phyloP scores from a whole-genome alignment of 2,329 filamentous ascomycete genomes.

The Parafenestella ontariensis region DNA sequence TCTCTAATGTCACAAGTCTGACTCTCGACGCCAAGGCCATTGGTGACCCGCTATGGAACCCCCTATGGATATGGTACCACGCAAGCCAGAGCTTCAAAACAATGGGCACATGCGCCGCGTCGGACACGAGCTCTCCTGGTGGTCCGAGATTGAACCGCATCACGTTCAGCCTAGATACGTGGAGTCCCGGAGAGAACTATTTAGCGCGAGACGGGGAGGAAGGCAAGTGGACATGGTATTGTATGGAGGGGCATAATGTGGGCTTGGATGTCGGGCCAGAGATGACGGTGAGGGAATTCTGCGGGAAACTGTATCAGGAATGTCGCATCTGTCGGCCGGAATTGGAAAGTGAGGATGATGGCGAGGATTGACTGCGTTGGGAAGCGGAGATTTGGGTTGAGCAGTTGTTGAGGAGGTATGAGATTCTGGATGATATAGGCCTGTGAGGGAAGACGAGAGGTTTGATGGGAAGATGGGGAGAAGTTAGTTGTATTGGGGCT shows the following conservation, averaged over 20 bases:
- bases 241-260: constrained; percentile 36
- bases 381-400: constrained; percentile 1
- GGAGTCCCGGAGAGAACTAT: constrained; percentile 46
- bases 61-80: constrained; percentile 50
- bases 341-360: constrained; percentile 19
- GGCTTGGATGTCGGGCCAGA: constrained; percentile 24
- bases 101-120: constrained; percentile 26
- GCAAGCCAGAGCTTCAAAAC: constrained; percentile 42
- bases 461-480: background rate
- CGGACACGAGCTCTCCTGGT: constrained; percentile 2
- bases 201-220: constrained; percentile 29
- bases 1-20: constrained; percentile 27
- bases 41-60: constrained; percentile 50
- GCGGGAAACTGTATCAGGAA: constrained; percentile 37
- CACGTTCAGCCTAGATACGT: constrained; percentile 45
- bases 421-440: background rate
- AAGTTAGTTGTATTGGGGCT: too few species aligned
- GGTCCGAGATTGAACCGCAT: constrained; percentile 39
- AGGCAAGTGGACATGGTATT: constrained; percentile 45
- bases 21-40: constrained; percentile 45
- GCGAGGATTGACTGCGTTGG: constrained; percentile 6
- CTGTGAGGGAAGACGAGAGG: background rate
- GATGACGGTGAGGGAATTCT: constrained; percentile 41
- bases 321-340: constrained; percentile 31
- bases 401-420: constrained; percentile 1